phyloP scores from a whole-genome alignment of 2,329 filamentous ascomycete genomes.

The Thielaviopsis populi region DNA sequence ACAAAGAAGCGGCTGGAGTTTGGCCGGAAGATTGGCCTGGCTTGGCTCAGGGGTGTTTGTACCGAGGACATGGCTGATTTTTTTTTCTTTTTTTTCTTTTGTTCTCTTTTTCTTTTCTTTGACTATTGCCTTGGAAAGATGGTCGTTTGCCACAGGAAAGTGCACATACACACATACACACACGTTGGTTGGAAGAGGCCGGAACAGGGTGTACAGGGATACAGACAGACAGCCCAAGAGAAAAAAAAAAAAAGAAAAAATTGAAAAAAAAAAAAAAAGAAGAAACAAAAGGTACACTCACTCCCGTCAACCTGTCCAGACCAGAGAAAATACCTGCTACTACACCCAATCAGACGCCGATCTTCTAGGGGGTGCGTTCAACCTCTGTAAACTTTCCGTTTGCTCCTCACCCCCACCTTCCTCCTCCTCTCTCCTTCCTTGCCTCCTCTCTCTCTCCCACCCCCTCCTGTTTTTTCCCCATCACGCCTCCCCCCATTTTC shows the following conservation, averaged over 20 bases:
- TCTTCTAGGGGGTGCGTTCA: not conserved
- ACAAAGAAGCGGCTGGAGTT: not conserved
- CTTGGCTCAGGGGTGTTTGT: not conserved
- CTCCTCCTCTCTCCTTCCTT: not conserved
- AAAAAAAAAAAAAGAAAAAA: not conserved
- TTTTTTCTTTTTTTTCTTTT: not conserved
- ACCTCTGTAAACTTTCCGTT: not conserved
- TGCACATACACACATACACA: no score
- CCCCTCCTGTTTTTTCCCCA: not conserved
- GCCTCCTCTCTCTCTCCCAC: not conserved
- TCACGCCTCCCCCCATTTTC: not conserved
- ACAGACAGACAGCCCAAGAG: not conserved
- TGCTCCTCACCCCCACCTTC: not conserved
- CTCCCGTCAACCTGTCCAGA: not conserved
- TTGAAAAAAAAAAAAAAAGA: not conserved
- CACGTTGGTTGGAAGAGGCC: not conserved
- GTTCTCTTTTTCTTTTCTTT: constrained; percentile 8
- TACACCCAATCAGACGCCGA: not conserved
- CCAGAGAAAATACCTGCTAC: not conserved
- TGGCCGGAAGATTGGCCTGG: not conserved
- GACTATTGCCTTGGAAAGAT: not conserved
- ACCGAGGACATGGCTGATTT: not conserved
- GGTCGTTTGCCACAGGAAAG: not conserved
- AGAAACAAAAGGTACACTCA: not conserved
- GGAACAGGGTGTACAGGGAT: not conserved